Percentiles rank a stretch among this genome's conserved stretches.
Evolutionary conservation across 2,329 filamentous ascomycete species (phyloP).

Genomic region (Monosporascus sp.): DNA sequence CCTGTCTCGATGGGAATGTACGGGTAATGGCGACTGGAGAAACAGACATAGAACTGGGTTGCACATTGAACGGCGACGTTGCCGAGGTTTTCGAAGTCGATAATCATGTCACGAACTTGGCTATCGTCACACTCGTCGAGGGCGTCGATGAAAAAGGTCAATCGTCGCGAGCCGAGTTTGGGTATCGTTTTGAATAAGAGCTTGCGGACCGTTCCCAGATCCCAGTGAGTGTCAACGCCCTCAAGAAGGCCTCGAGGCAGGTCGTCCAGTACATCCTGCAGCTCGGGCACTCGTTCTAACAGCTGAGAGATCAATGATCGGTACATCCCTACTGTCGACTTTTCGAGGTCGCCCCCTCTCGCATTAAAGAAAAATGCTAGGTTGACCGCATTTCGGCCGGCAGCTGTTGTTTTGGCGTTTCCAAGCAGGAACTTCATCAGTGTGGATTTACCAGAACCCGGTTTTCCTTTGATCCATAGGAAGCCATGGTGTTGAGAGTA

Average conservation of each 20-base stretch:
- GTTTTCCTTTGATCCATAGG: constrained; percentile 40
- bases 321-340: constrained; percentile 40
- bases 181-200: not conserved
- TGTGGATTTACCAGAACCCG: too few species aligned
- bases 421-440: constrained; percentile 34
- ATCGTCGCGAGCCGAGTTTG: not conserved
- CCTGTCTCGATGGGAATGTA: constrained; percentile 28
- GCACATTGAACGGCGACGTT: not conserved
- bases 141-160: constrained; percentile 10
- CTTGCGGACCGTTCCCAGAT: not conserved
- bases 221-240: not conserved
- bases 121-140: constrained; percentile 11
- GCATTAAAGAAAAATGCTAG: constrained; percentile 46
- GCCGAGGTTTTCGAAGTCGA: constrained; percentile 5
- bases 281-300: constrained; percentile 25
- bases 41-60: constrained; percentile 6
- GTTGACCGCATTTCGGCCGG: constrained; percentile 3
- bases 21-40: constrained; percentile 36
- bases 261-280: constrained; percentile 26
- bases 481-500: constrained; percentile 28
- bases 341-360: constrained; percentile 36
- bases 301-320: constrained; percentile 42
- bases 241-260: not conserved
- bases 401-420: constrained; percentile 6
- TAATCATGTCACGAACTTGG: constrained; percentile 9